Percentiles rank a stretch among this genome's conserved stretches.
Conservation (phyloP, 2,329 filamentous ascomycete genomes). For the Polychaeton citri region DNA sequence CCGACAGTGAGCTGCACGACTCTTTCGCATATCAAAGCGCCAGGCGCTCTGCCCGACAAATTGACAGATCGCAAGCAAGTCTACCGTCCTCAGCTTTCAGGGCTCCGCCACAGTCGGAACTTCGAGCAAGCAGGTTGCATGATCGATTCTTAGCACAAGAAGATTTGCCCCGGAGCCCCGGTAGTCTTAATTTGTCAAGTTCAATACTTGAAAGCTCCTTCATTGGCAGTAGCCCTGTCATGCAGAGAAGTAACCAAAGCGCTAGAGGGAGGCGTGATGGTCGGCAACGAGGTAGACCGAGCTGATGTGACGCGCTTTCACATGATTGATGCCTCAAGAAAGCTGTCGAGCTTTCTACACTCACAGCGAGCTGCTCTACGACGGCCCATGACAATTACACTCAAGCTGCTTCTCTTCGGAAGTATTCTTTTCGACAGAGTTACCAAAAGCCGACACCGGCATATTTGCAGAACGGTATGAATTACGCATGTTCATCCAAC, state of each 20-base stretch:
- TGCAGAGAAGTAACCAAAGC: constrained; percentile 11
- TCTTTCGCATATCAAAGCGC: constrained; percentile 13
- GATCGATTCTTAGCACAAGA: constrained; percentile 19
- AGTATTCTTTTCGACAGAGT: too few species aligned
- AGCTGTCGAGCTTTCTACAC: too few species aligned
- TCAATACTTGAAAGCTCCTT: constrained; percentile 24
- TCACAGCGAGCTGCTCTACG: too few species aligned
- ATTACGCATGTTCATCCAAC: too few species aligned
- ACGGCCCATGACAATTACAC: too few species aligned
- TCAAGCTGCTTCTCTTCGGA: too few species aligned
- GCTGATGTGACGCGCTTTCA: too few species aligned
- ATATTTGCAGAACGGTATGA: too few species aligned
- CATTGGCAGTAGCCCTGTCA: constrained; percentile 22
- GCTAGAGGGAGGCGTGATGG: constrained; percentile 3
- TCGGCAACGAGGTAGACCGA: neutral
- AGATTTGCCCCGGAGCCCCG: constrained; percentile 17
- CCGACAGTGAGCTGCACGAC: constrained; percentile 13
- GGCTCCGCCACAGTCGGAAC: constrained; percentile 1
- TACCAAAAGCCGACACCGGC: too few species aligned
- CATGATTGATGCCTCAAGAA: too few species aligned
- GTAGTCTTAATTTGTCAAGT: constrained; percentile 19
- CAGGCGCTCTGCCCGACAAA: constrained; percentile 5
- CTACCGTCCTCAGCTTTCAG: neutral
- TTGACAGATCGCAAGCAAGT: constrained; percentile 2
- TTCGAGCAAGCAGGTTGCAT: constrained; percentile 9